phyloP scores from a whole-genome alignment of 306 rosid species.

The Gastrolobium villosum region DNA sequence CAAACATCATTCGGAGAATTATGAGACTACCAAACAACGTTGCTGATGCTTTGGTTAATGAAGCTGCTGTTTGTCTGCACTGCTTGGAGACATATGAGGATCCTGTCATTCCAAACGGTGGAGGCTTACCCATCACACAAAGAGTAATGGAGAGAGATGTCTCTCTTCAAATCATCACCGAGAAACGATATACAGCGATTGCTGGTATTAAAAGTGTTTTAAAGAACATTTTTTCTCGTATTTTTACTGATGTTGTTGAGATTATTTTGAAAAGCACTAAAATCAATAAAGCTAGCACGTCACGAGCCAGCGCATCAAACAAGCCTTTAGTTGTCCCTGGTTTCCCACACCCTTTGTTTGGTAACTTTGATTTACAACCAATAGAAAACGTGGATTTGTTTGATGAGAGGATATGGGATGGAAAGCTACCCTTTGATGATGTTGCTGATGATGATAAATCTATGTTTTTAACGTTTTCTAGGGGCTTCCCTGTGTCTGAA shows the following conservation, averaged over 20 bases:
- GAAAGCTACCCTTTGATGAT: conserved; percentile 25
- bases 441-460: conserved; percentile 61
- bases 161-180: conserved; percentile 49
- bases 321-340: conserved; percentile 53
- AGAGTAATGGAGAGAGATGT: conserved; percentile 42
- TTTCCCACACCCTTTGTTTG: conserved; percentile 75
- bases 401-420: conserved; percentile 53
- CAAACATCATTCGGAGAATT: conserved; percentile 40
- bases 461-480: conserved; percentile 74
- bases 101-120: background rate
- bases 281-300: background rate
- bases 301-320: background rate
- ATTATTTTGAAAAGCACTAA: conserved; percentile 12
- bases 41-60: conserved; percentile 44
- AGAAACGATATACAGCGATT: conserved; percentile 50
- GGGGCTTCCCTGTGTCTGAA: conserved; percentile 65
- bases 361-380: conserved; percentile 43
- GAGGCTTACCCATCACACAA: conserved; percentile 51
- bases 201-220: conserved; percentile 59
- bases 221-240: conserved; percentile 52
- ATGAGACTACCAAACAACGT: conserved; percentile 6
- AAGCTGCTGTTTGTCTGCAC: conserved; percentile 55
- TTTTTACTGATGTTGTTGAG: conserved; percentile 62
- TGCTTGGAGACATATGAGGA: conserved; percentile 39
- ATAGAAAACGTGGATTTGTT: background rate